Base-by-base conservation (phyloP, 352 stramenopile genomes). In the Phytophthora agathidicida region DNA sequence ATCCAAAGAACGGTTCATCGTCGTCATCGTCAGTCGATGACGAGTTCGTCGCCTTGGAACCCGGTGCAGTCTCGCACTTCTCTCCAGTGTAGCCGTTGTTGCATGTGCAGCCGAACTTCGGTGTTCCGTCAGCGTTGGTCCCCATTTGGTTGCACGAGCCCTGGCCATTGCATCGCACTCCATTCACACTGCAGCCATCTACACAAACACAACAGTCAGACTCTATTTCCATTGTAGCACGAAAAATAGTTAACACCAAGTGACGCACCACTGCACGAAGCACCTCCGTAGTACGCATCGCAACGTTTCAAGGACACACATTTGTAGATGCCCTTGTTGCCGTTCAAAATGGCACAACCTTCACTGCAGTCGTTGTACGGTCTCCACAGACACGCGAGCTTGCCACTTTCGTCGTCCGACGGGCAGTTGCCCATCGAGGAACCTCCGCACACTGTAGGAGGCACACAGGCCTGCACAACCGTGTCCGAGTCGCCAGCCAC, bases 271-370 rank as follows among this genome's bases (percentile, higher is more conserved):
- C 78, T 92, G 58, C 83, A 93, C 14, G 64, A 51, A 46, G 65
- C 49, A 23, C 52, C 68, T 44, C 68, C 68, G 33, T 84, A 88
- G 66, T 91, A 91, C 17, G 71, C 50, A 53, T 94, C 82, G 52
- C 86, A 94, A 13, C 86, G 77, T n/a, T 76, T 53, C 37, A 93
- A 60, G 13, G 81, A 89, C 31, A 94, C 82, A 46, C 83, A 94
- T 52, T 92, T 93, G 70, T 93, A 93, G 42, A 92, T 85, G 38
- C 83, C 85, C 28, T 43, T 67, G 43, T 56, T 68, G 3, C 63
- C 63, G 24, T 71, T 52, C 45, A 71, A 45, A 30, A 71, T 46
- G 8, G 63, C 63, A 27, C 63, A 71, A 26, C 63, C 63, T 16
- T 36, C 57, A 2, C 30, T 71, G 39, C 57, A 71, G 33, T 71